Evolutionary conservation across 345 rosid genomes (phyloP).

Genomic region (Populus tremula): DNA sequence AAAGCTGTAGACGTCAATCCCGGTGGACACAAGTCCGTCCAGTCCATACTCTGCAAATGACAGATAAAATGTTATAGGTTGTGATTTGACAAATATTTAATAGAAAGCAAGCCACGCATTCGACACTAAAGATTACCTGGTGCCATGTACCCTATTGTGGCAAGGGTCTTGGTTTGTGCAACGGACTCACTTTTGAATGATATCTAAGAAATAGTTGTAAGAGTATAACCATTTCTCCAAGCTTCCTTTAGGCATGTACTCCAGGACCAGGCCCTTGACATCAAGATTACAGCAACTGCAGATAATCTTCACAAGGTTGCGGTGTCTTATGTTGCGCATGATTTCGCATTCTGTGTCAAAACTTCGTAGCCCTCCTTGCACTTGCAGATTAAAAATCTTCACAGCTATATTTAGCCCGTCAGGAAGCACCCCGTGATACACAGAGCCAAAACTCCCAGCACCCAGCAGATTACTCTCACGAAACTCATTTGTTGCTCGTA

Average conservation of each 20-base stretch:
- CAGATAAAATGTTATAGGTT: not conserved
- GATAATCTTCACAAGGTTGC: slow-evolving; percentile 11
- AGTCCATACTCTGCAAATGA: not conserved
- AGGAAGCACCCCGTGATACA: not conserved
- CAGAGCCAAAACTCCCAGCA: not conserved
- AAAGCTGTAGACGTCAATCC: not conserved
- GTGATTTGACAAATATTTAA: not conserved
- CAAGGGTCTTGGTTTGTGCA: not conserved
- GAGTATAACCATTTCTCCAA: slow-evolving; percentile 1
- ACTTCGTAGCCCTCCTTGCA: not conserved
- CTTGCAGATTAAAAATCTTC: not conserved
- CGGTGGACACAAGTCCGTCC: not conserved
- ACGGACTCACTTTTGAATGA: not conserved
- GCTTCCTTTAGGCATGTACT: slow-evolving; percentile 7
- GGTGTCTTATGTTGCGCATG: not conserved
- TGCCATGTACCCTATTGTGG: not conserved
- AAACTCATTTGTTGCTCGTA: slow-evolving; percentile 16
- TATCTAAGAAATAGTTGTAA: not conserved
- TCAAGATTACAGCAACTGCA: not conserved
- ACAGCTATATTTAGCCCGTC: not conserved
- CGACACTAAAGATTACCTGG: not conserved
- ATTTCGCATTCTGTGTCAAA: not conserved
- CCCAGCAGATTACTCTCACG: slow-evolving; percentile 4
- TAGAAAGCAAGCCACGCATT: not conserved
- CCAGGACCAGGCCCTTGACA: not conserved